Conservation (phyloP, 331 rosid genomes). For the Quercus phellos region DNA sequence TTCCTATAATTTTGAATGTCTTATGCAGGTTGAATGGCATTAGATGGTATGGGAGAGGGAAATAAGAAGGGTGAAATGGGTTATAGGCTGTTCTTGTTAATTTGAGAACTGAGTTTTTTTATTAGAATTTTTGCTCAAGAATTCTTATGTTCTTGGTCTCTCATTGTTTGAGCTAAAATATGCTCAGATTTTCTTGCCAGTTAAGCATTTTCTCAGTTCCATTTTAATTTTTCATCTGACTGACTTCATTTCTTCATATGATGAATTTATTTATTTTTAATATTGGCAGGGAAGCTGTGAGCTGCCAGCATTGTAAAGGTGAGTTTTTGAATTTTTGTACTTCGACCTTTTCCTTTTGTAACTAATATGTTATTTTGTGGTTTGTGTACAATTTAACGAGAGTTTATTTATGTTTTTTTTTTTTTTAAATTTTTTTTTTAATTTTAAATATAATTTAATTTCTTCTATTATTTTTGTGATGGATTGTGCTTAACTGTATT, state of each 20-base stretch:
- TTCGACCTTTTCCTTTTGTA: neutral
- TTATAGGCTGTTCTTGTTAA: neutral
- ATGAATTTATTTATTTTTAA: neutral
- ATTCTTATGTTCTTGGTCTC: conserved; percentile 15
- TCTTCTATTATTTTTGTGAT: neutral
- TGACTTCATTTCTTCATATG: conserved; percentile 3
- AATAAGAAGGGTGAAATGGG: neutral
- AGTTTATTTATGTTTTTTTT: neutral
- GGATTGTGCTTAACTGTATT: neutral
- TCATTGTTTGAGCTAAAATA: neutral
- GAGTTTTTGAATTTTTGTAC: conserved; percentile 21
- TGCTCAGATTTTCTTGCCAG: neutral
- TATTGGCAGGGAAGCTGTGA: conserved; percentile 81
- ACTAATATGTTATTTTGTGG: conserved; percentile 7
- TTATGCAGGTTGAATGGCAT: neutral
- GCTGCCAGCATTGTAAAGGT: conserved; percentile 74
- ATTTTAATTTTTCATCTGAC: conserved; percentile 10
- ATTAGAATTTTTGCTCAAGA: conserved; percentile 8
- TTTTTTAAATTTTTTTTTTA: neutral
- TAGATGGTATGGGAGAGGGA: neutral
- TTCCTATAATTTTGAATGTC: neutral
- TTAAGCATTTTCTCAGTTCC: neutral
- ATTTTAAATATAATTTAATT: neutral
- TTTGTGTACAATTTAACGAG: neutral
- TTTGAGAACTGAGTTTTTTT: neutral